Percentiles rank a stretch among this genome's conserved stretches.
phyloP scores from a whole-genome alignment of 768 basidiomycete species.

The Mycena rebaudengoi region DNA sequence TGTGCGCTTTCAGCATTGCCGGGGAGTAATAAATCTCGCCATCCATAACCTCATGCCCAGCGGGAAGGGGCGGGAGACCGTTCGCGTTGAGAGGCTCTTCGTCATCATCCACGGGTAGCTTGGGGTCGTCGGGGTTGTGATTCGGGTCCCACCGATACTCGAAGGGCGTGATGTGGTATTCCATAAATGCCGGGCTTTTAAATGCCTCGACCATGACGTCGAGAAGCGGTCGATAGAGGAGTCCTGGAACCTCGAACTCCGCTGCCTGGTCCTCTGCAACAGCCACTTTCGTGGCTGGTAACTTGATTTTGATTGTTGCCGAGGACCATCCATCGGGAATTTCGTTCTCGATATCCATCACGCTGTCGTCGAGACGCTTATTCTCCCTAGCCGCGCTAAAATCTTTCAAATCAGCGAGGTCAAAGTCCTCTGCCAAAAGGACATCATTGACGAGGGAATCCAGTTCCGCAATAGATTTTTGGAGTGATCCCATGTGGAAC shows the following conservation, averaged over 20 bases:
- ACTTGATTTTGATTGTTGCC: not conserved
- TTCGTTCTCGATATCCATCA: not conserved
- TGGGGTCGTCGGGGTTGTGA: not conserved
- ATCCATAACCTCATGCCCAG: not conserved
- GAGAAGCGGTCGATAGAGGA: not conserved
- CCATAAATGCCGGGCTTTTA: not conserved
- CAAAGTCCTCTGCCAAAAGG: not conserved
- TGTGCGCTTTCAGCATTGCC: not conserved
- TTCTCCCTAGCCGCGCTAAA: not conserved
- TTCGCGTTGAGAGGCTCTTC: not conserved
- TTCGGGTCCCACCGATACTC: not conserved
- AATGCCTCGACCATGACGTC: not conserved
- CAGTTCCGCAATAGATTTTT: not conserved
- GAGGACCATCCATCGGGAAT: not conserved
- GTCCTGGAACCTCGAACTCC: not conserved
- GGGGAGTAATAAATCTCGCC: not conserved
- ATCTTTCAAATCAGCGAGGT: not conserved
- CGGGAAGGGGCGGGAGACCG: not conserved
- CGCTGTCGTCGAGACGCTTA: not conserved
- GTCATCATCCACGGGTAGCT: not conserved
- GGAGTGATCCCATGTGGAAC: not conserved
- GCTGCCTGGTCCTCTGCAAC: not conserved
- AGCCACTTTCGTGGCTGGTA: not conserved
- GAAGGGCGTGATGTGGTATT: not conserved
- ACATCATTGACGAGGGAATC: not conserved